Conservation (phyloP, 345 rosid genomes). For the Brassica nigra region DNA sequence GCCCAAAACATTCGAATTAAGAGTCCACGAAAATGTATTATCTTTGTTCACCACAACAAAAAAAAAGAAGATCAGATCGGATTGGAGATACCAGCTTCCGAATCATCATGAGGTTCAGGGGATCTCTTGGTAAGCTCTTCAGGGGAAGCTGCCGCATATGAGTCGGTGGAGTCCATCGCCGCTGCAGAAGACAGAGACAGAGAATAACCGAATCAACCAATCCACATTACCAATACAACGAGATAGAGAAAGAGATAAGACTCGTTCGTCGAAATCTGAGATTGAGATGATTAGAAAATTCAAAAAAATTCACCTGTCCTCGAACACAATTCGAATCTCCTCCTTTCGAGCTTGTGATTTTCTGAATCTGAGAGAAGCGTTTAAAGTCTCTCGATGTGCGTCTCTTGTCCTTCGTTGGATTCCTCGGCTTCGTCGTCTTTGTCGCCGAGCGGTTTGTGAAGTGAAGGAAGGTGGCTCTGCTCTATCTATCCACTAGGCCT, state of each 20-base stretch:
- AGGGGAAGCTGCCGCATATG: slow-evolving; percentile 78
- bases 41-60: neutral
- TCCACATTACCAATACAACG: slow-evolving; percentile 31
- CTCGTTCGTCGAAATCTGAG: slow-evolving; percentile 40
- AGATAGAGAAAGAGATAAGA: slow-evolving; percentile 11
- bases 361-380: slow-evolving; percentile 13
- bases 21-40: slow-evolving; percentile 11
- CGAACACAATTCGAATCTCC: slow-evolving; percentile 32
- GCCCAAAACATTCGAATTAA: neutral
- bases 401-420: neutral
- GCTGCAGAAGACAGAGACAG: slow-evolving; percentile 3
- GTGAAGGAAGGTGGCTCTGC: slow-evolving; percentile 45
- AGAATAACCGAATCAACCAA: slow-evolving; percentile 2
- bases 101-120: slow-evolving; percentile 67
- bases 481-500: slow-evolving; percentile 43
- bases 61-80: slow-evolving; percentile 41
- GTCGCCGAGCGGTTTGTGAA: slow-evolving; percentile 49
- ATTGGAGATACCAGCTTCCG: slow-evolving; percentile 62
- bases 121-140: slow-evolving; percentile 72
- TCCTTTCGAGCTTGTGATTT: neutral
- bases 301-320: slow-evolving; percentile 19
- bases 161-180: slow-evolving; percentile 88
- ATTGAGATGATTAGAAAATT: slow-evolving; percentile 10
- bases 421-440: slow-evolving; percentile 43
- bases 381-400: neutral